Evolutionary conservation across 2,329 filamentous ascomycete genomes (phyloP), one percentile per base, ranked within the genome.

Genomic region (Aspergillus transmontanensis): DNA sequence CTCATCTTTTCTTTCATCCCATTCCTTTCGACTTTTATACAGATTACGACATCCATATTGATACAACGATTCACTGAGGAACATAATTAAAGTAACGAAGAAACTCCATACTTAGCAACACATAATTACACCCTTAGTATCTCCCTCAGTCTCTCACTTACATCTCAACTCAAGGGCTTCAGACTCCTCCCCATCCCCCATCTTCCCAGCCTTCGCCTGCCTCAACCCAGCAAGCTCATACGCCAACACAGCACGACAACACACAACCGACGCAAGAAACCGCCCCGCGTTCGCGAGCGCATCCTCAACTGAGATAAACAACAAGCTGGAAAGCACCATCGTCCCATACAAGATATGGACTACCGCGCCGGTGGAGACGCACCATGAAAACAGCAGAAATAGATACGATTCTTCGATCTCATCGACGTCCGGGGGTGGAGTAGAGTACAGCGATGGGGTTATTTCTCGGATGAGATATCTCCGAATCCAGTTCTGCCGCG

Each of bases 21-120:
- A 7, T 28, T 28, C 1, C 26, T 6, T 6, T 28, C 1, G 1
- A 7, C 26, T 7, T 28, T 28, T 0, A 28, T 6, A 6, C 0
- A 28, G 1, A 28, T 28, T 28, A 7, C 26, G 26, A 28, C 26
- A 28, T 28, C 5, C 26, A 28, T 28, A 28, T 0, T 28, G 1
- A 0, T 28, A 28, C 26, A 28, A 28, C 0, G 1, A 28, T 28
- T 28, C 26, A 28, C 12, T 1, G 12, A 16, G 2, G 12, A 36
- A 36, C 12, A 36, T 6, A 6, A 14, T 16, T 16, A 36, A 36
- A 14, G 34, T 14, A 14, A 9, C 23, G 23, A 23, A 23, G 23
- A 23, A 23, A 23, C 23, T 23, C 23, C 23, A 23, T 2, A 23
- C 23, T 23, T 23, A 23, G 23, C 23, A 23, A 23, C 23, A 23